phyloP scores from a whole-genome alignment of 164 flowering plant genomes.

The Kingdonia uniflora region DNA sequence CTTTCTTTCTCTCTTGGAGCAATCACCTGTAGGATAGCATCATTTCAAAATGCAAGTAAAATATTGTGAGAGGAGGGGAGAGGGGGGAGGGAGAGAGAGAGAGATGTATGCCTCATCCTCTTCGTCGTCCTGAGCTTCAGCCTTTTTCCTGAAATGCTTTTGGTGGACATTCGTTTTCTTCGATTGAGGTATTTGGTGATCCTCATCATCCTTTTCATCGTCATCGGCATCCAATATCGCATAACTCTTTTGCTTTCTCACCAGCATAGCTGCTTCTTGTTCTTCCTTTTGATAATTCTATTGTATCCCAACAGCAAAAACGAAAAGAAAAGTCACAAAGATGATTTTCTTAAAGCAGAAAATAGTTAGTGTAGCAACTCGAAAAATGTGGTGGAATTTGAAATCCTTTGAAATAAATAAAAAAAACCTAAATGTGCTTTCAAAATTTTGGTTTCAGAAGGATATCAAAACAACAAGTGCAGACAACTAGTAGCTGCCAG shows the following conservation, averaged over 20 bases:
- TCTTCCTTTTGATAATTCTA: conserved; percentile 76
- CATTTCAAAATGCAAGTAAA: conserved; percentile 20
- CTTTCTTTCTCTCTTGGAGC: conserved; percentile 27
- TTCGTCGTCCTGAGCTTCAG: conserved; percentile 39
- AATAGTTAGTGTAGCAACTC: background rate
- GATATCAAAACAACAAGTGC: too few species aligned
- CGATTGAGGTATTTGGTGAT: conserved; percentile 14
- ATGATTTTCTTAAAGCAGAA: conserved; percentile 2
- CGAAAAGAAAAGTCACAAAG: background rate
- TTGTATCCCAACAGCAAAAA: conserved; percentile 2
- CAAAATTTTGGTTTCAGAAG: too few species aligned
- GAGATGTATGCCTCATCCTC: conserved; percentile 55
- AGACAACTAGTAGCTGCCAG: too few species aligned
- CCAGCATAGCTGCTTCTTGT: conserved; percentile 78
- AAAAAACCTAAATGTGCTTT: too few species aligned
- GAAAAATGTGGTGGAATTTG: background rate
- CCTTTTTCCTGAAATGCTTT: conserved; percentile 70
- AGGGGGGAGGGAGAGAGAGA: too few species aligned
- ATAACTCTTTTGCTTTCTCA: conserved; percentile 59
- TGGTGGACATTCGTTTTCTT: conserved; percentile 26
- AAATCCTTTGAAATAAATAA: too few species aligned
- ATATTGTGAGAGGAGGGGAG: too few species aligned
- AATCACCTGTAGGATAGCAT: conserved; percentile 31
- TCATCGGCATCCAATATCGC: conserved; percentile 72
- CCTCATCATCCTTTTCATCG: conserved; percentile 29